Base-by-base conservation (phyloP, 108 stramenopile species). In the Discostella stelligeroides region DNA sequence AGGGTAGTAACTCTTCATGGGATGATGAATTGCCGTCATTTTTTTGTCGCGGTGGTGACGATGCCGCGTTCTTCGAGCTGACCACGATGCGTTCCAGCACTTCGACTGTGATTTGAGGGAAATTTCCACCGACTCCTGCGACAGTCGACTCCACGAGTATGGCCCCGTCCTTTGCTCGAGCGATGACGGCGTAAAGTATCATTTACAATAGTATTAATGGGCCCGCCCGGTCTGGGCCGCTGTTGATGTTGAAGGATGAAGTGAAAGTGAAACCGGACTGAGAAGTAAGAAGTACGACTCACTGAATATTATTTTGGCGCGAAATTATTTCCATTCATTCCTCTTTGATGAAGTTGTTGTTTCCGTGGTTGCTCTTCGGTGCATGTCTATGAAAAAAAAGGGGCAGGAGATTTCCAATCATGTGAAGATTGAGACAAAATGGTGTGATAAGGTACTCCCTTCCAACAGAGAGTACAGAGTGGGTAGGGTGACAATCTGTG, bases 181-280 rank as follows among this genome's bases (percentile, higher is more conserved):
- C 86, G 69, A 92, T 82, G 14, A 85, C 76, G n/a, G 86, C 75
- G 64, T 92, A 92, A 60, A 92, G 78, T 41, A 90, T 84, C 85
- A 89, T 92, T 38, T 34, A n/a, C n/a, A n/a, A n/a, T n/a, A n/a
- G n/a, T n/a, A n/a, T n/a, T n/a, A n/a, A n/a, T n/a, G n/a, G n/a
- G n/a, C n/a, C n/a, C n/a, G n/a, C n/a, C n/a, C n/a, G n/a, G 5
- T 4, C n/a, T 45, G 43, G n/a, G 43, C n/a, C n/a, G n/a, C n/a
- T 9, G 25, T 15, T n/a, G n/a, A 45, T 45, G 43, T 9, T 45
- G 2, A 45, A 10, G 34, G 6, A 34, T 34, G 34, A 6, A 34
- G 34, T 34, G 34, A 6, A 34, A 6, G 34, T 6, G n/a, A n/a
- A n/a, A n/a, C n/a, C n/a, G n/a, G n/a, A n/a, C n/a, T n/a, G n/a